Conservation (phyloP, 371 early-diverging fungal genomes). For the Spraguea lophii region DNA sequence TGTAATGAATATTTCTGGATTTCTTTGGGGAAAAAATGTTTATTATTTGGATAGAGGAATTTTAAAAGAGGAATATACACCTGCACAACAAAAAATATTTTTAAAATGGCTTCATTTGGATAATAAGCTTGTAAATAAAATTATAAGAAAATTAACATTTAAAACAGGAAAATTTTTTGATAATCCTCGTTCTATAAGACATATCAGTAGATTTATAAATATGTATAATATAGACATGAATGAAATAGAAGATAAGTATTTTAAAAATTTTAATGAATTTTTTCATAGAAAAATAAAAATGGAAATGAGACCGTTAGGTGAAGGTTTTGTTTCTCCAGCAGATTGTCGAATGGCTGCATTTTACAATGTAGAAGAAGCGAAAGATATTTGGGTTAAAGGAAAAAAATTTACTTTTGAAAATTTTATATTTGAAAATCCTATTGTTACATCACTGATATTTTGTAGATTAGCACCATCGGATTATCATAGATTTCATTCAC, state of each 20-base stretch:
- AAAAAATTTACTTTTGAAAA: conserved; percentile 51
- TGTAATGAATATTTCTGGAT: too few species aligned
- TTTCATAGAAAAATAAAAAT: conserved; percentile 62
- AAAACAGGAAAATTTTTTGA: neutral
- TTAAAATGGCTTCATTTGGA: too few species aligned
- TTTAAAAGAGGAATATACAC: too few species aligned
- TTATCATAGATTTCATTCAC: conserved; percentile 63
- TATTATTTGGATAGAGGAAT: too few species aligned
- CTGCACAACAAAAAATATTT: too few species aligned
- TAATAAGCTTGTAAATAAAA: too few species aligned
- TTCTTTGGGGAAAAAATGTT: too few species aligned
- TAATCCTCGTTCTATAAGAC: neutral
- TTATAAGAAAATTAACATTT: neutral
- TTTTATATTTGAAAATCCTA: conserved; percentile 48
- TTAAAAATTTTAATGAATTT: conserved; percentile 61
- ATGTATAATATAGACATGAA: conserved; percentile 1
- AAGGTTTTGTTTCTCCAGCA: conserved; percentile 53
- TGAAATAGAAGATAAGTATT: conserved; percentile 46
- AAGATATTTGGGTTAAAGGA: conserved; percentile 64
- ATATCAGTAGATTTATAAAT: neutral
- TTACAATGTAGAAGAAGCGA: conserved; percentile 52
- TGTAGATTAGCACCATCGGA: conserved; percentile 67
- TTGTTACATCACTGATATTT: conserved; percentile 54
- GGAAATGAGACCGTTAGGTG: conserved; percentile 49
- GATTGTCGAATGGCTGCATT: conserved; percentile 59